Conservation (phyloP, 202 grass and related monocot species). For the Panicum hallii region DNA sequence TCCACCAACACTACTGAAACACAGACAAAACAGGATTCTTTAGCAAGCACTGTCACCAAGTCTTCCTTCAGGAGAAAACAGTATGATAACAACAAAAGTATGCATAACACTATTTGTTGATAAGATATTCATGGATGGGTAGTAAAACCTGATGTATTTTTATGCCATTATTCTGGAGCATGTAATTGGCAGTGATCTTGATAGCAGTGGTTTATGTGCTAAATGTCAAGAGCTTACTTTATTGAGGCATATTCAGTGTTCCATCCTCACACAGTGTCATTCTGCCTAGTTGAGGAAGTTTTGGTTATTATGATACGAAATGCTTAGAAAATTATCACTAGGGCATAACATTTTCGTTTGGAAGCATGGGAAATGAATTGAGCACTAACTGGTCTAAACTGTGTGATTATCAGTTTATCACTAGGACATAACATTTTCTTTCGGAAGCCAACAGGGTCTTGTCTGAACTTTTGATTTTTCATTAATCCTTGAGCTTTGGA, state of each 20-base stretch:
- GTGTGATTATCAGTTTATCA: constrained; percentile 1
- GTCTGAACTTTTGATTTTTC: neutral
- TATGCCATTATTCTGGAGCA: neutral
- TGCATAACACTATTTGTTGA: constrained; percentile 13
- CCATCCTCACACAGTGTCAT: neutral
- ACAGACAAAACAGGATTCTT: constrained; percentile 62
- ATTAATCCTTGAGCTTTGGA: constrained; percentile 7
- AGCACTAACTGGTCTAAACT: neutral
- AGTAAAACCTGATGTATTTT: neutral
- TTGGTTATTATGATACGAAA: constrained; percentile 3
- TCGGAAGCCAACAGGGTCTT: neutral
- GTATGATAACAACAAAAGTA: neutral
- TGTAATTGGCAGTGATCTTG: neutral
- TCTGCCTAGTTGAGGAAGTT: constrained; percentile 3
- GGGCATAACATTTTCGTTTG: neutral
- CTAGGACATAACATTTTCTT: constrained; percentile 14
- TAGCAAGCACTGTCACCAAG: constrained; percentile 53
- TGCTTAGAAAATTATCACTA: constrained; percentile 1
- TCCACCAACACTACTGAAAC: constrained; percentile 50
- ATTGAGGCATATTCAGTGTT: neutral
- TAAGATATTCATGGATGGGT: constrained; percentile 2
- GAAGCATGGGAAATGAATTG: neutral
- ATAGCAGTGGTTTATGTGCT: constrained; percentile 5
- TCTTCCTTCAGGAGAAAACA: constrained; percentile 86
- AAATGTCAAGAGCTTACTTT: neutral